A percentile compares a stretch with the other conserved stretches of the same genome.
Evolutionary conservation across 768 basidiomycete species (phyloP).

Genomic region (Phylloporus scabripes): DNA sequence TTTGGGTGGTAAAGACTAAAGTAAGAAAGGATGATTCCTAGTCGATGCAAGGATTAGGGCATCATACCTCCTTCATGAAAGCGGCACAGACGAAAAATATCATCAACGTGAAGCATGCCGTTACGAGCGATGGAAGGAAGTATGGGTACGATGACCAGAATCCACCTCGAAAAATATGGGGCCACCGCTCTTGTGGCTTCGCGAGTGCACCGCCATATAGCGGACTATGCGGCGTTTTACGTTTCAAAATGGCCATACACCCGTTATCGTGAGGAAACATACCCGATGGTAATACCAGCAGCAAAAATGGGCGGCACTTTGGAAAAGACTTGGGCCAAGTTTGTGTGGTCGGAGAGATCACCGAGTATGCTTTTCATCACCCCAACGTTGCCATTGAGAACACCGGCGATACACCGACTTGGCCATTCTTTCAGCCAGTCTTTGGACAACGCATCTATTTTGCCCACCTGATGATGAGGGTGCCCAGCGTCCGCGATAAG

Average conservation of each 20-base stretch:
- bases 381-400: conserved; percentile 38
- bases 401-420: conserved; percentile 34
- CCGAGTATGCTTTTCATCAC: conserved; percentile 71
- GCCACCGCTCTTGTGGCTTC: conserved; percentile 52
- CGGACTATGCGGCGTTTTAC: conserved; percentile 35
- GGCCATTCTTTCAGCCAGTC: not conserved
- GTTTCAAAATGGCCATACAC: not conserved
- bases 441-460: not conserved
- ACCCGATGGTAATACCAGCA: conserved; percentile 3
- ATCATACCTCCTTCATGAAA: conserved; percentile 31
- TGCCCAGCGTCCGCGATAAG: conserved; percentile 50
- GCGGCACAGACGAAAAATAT: conserved; percentile 15
- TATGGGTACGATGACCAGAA: conserved; percentile 36
- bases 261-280: not conserved
- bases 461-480: conserved; percentile 49
- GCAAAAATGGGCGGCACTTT: conserved; percentile 6
- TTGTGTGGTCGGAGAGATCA: conserved; percentile 45
- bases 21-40: not conserved
- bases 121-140: conserved; percentile 31
- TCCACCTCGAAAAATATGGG: conserved; percentile 37
- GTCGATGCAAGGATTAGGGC: not conserved
- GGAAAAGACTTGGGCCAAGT: conserved; percentile 34
- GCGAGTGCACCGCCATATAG: conserved; percentile 54
- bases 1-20: conserved; percentile 24
- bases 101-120: conserved; percentile 13